Evolutionary conservation across 805 yeast species (phyloP).

Genomic region (Schizosaccharomyces octosporus): DNA sequence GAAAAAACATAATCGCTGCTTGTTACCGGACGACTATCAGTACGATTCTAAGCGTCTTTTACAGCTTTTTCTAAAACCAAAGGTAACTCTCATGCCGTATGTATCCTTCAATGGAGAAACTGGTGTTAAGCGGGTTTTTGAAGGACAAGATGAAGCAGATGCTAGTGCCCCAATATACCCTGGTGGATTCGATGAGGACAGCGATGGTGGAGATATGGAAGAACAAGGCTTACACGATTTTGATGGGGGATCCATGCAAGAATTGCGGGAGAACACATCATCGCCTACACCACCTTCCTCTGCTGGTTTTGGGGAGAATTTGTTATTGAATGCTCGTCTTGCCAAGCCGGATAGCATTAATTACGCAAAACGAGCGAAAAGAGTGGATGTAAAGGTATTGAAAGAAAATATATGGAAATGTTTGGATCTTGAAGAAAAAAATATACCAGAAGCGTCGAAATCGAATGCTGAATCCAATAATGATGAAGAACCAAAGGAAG

Average conservation of each 20-base stretch:
- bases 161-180: conserved; percentile 37
- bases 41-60: conserved; percentile 47
- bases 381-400: conserved; percentile 46
- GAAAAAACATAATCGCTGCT: conserved; percentile 20
- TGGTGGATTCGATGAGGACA: conserved; percentile 13
- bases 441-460: neutral
- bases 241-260: conserved; percentile 3
- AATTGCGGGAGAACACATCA: conserved; percentile 3
- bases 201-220: conserved; percentile 15
- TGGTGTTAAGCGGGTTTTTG: conserved; percentile 6
- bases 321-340: conserved; percentile 2
- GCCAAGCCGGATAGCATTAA: conserved; percentile 16
- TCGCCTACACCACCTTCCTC: conserved; percentile 1
- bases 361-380: conserved; percentile 50
- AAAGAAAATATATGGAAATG: conserved; percentile 58
- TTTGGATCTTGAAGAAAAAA: conserved; percentile 5
- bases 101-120: neutral
- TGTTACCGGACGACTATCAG: conserved; percentile 49
- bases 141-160: conserved; percentile 29
- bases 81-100: neutral
- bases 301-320: conserved; percentile 8
- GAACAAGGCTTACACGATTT: conserved; percentile 18
- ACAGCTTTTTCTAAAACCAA: conserved; percentile 42
- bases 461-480: neutral
- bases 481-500: neutral